These are phyloP conservation scores for Wakefieldia striispora DNA, from an alignment of 768 basidiomycete species.

Conservation along the genomic window DNA sequence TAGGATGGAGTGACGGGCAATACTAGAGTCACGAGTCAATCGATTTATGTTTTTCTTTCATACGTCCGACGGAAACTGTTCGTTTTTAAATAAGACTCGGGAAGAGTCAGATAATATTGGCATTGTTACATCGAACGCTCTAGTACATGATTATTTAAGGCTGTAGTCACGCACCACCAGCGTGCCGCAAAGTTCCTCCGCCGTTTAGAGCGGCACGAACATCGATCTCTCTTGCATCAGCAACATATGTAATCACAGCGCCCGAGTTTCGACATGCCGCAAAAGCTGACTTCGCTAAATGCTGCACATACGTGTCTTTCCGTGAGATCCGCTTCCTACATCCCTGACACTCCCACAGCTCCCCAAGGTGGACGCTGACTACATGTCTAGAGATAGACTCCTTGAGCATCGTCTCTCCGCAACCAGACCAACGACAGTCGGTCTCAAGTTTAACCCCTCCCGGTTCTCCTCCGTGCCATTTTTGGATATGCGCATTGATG, in stretches of 20 bases:
- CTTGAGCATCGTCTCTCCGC: conserved; percentile 19
- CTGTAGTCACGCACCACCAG: neutral
- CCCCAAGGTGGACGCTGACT: conserved; percentile 11
- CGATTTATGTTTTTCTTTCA: too few species aligned
- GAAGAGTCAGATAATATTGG: too few species aligned
- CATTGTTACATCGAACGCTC: too few species aligned
- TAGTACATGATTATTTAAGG: too few species aligned
- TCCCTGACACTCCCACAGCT: conserved; percentile 13
- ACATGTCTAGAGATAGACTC: conserved; percentile 23
- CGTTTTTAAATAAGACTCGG: too few species aligned
- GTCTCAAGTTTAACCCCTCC: conserved; percentile 9
- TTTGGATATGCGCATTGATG: conserved; percentile 14
- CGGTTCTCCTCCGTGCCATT: conserved; percentile 14
- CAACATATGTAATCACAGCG: conserved; percentile 9
- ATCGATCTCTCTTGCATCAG: conserved; percentile 1
- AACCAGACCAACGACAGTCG: conserved; percentile 14
- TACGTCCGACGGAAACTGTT: too few species aligned
- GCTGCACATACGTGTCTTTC: conserved; percentile 8
- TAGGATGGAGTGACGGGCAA: too few species aligned
- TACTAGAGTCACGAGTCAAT: too few species aligned
- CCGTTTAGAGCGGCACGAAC: conserved; percentile 5
- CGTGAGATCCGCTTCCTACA: conserved; percentile 14
- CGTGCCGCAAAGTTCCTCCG: neutral
- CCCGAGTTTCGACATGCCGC: conserved; percentile 7
- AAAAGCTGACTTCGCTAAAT: neutral